A percentile compares a stretch with the other conserved stretches of the same genome.
Conservation (phyloP, 208 protist species). For the Phytomonas serpens region DNA sequence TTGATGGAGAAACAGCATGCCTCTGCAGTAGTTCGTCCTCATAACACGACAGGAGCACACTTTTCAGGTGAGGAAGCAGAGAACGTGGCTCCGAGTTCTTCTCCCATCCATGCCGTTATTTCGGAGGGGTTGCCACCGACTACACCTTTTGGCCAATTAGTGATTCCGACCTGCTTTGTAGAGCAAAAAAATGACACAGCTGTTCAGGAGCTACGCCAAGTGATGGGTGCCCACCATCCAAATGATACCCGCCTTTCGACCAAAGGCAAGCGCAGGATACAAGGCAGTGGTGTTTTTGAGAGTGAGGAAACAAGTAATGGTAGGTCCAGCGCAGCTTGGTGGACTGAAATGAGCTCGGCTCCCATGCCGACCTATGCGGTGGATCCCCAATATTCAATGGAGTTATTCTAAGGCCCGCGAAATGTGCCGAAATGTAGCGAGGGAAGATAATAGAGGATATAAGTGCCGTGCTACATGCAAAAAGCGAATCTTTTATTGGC, state of each 20-base stretch:
- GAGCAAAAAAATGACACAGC: slow-evolving; percentile 86
- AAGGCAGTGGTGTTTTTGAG: slow-evolving; percentile 26
- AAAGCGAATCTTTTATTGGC: background rate
- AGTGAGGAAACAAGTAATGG: slow-evolving; percentile 10
- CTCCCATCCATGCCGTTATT: background rate
- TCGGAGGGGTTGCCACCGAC: slow-evolving; percentile 19
- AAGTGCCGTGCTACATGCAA: background rate
- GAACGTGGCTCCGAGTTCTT: background rate
- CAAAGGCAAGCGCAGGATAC: slow-evolving; percentile 24
- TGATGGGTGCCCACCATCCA: slow-evolving; percentile 64
- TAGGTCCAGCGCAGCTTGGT: slow-evolving; percentile 54
- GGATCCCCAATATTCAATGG: slow-evolving; percentile 89
- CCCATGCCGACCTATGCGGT: slow-evolving; percentile 72
- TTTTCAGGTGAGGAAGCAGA: background rate
- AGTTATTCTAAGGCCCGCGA: slow-evolving; percentile 52
- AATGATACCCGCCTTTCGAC: slow-evolving; percentile 48
- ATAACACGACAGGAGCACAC: background rate
- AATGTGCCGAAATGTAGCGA: background rate
- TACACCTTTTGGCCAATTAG: slow-evolving; percentile 71
- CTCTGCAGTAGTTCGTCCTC: background rate
- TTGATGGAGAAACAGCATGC: background rate
- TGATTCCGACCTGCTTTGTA: slow-evolving; percentile 77
- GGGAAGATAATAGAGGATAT: background rate
- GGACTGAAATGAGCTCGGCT: slow-evolving; percentile 72
- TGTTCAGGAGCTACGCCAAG: slow-evolving; percentile 78